phyloP scores from a whole-genome alignment of 2,329 filamentous ascomycete species.

The Fusarium proliferatum region DNA sequence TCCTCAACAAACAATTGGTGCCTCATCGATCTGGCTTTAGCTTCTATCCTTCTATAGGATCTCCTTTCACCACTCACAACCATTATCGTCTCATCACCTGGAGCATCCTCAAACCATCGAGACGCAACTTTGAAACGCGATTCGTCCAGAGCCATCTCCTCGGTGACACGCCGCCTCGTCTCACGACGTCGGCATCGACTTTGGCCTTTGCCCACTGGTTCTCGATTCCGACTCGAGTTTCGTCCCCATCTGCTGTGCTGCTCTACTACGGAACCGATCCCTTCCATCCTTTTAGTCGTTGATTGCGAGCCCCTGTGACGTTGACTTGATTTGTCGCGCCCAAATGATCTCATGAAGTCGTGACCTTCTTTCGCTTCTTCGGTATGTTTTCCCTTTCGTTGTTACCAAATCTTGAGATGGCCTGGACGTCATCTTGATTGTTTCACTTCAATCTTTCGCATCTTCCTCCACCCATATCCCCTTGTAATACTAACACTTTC shows the following conservation, averaged over 20 bases:
- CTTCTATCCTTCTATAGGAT: constrained; percentile 3
- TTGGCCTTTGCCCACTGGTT: constrained; percentile 23
- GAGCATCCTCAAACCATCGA: constrained; percentile 37
- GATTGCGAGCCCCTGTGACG: constrained; percentile 34
- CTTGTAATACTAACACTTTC: constrained; percentile 34
- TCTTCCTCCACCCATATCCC: constrained; percentile 3
- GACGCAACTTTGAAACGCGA: constrained; percentile 45
- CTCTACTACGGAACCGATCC: constrained; percentile 14
- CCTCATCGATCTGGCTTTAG: constrained; percentile 22
- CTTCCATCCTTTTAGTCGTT: constrained; percentile 31
- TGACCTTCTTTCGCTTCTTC: constrained; percentile 12
- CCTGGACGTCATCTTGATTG: constrained; percentile 24
- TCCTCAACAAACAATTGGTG: constrained; percentile 15
- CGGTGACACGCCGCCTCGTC: constrained; percentile 30
- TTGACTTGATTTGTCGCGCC: not conserved
- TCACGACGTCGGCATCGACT: constrained; percentile 2
- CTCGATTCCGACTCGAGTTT: constrained; percentile 15
- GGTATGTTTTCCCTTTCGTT: constrained; percentile 23
- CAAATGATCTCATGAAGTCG: constrained; percentile 21
- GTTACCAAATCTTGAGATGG: constrained; percentile 10
- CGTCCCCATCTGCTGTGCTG: constrained; percentile 30
- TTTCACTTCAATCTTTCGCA: constrained; percentile 32
- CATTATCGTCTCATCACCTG: constrained; percentile 24
- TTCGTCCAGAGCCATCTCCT: constrained; percentile 33
- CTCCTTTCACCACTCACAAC: constrained; percentile 12